A percentile compares a stretch with the other conserved stretches of the same genome.
Evolutionary conservation across 306 rosid species (phyloP).

Genomic region (Cicer bijugum): DNA sequence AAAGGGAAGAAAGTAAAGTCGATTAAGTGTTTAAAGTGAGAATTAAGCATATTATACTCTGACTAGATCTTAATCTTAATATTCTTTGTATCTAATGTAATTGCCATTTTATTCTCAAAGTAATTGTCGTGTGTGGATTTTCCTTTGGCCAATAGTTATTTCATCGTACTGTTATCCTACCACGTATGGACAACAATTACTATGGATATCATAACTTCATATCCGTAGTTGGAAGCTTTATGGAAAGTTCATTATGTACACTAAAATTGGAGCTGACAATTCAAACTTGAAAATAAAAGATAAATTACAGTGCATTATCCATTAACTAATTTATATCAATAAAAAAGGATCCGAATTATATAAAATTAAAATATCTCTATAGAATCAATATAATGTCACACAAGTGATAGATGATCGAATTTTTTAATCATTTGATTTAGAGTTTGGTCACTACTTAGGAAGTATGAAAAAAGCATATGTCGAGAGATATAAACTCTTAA

Average conservation of each 20-base stretch:
- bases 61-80: not conserved
- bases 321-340: not conserved
- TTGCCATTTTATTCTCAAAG: conserved; percentile 23
- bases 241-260: conserved; percentile 12
- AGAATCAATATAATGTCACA: no score
- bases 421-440: no score
- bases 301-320: not conserved
- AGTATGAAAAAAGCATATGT: no score
- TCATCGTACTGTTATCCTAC: conserved; percentile 4
- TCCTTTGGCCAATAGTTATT: conserved; percentile 23
- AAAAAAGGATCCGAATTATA: not conserved
- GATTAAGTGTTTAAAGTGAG: not conserved
- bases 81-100: not conserved
- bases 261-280: conserved; percentile 12
- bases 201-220: not conserved
- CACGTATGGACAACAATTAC: conserved; percentile 29
- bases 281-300: conserved; percentile 6
- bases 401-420: no score
- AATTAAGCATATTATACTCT: not conserved
- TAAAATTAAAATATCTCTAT: not conserved
- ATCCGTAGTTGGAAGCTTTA: conserved; percentile 12
- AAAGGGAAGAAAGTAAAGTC: not conserved
- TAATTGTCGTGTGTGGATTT: conserved; percentile 6
- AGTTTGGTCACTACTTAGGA: no score
- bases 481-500: no score